Percentiles rank a stretch among this genome's conserved stretches.
phyloP scores from a whole-genome alignment of 176 grass and related monocot species.

The Oropetium thomaeum region DNA sequence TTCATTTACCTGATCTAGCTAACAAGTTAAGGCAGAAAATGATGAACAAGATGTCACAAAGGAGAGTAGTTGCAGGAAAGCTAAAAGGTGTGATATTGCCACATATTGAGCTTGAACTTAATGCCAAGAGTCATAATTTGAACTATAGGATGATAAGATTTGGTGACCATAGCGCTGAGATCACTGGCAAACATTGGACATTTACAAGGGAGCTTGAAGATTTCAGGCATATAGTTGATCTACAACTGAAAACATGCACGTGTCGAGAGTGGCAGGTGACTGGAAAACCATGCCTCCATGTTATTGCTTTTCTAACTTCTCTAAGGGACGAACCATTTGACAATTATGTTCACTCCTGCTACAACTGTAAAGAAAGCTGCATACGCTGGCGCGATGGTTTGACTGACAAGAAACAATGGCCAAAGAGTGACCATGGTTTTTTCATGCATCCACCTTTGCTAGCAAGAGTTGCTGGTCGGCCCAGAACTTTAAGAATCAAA shows the following conservation, averaged over 20 bases:
- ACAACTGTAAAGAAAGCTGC: not conserved
- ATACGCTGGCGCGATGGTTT: not conserved
- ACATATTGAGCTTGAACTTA: not conserved
- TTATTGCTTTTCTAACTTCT: not conserved
- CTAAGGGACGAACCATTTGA: not conserved
- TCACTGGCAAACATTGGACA: not conserved
- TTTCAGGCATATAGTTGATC: not conserved
- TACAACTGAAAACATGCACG: not conserved
- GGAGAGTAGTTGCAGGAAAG: not conserved
- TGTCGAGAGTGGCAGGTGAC: not conserved
- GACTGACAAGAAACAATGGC: not conserved
- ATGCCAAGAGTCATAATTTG: not conserved
- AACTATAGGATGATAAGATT: not conserved
- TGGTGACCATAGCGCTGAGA: not conserved
- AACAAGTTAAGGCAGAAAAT: not conserved
- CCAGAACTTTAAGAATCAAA: not conserved
- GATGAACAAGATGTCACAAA: not conserved
- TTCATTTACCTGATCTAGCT: not conserved
- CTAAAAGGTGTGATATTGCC: not conserved
- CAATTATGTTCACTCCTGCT: not conserved
- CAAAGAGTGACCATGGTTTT: not conserved
- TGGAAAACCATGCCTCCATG: not conserved
- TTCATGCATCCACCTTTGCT: slow-evolving; percentile 6
- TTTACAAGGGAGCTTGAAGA: not conserved
- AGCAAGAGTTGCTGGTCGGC: not conserved